These are phyloP conservation scores for Penicillium canariense DNA, from an alignment of 495 filamentous ascomycete genomes.

Conservation along the genomic window DNA sequence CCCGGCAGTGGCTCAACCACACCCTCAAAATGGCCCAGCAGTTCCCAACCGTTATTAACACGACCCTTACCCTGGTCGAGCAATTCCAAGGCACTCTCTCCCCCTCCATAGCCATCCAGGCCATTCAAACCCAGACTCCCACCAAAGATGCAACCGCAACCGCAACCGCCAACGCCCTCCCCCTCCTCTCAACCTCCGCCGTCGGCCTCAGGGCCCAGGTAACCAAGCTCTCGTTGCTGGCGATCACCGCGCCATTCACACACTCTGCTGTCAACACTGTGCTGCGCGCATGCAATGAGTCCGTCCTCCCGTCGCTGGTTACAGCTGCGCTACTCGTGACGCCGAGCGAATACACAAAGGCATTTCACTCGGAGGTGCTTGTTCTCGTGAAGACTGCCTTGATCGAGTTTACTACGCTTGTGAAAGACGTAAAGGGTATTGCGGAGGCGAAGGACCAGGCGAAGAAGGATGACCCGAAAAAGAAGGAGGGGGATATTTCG, in stretches of 20 bases:
- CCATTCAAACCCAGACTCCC: slow-evolving; percentile 20
- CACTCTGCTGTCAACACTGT: slow-evolving; percentile 67
- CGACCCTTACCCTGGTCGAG: slow-evolving; percentile 32
- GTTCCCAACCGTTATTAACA: slow-evolving; percentile 31
- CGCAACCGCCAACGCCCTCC: slow-evolving; percentile 35
- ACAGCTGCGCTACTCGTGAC: slow-evolving; percentile 64
- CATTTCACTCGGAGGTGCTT: slow-evolving; percentile 53
- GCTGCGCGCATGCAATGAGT: slow-evolving; percentile 61
- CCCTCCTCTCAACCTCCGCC: slow-evolving; percentile 63
- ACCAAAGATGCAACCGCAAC: slow-evolving; percentile 34
- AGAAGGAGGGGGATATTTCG: slow-evolving; percentile 26
- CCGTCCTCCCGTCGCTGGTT: slow-evolving; percentile 67
- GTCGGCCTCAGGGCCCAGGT: slow-evolving; percentile 72
- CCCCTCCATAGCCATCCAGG: slow-evolving; percentile 16
- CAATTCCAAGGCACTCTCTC: slow-evolving; percentile 42
- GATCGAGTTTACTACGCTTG: slow-evolving; percentile 37
- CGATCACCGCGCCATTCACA: slow-evolving; percentile 82
- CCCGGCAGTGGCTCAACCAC: neutral
- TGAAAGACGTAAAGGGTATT: slow-evolving; percentile 34
- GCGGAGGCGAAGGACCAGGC: slow-evolving; percentile 24
- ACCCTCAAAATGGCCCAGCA: slow-evolving; percentile 38
- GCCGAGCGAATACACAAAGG: slow-evolving; percentile 53
- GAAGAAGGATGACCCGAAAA: slow-evolving; percentile 21
- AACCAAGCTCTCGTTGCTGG: slow-evolving; percentile 81
- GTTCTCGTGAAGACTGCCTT: slow-evolving; percentile 34